Base-by-base conservation (phyloP, 148 eudicot genomes). In the Nepenthes mirabilis region DNA sequence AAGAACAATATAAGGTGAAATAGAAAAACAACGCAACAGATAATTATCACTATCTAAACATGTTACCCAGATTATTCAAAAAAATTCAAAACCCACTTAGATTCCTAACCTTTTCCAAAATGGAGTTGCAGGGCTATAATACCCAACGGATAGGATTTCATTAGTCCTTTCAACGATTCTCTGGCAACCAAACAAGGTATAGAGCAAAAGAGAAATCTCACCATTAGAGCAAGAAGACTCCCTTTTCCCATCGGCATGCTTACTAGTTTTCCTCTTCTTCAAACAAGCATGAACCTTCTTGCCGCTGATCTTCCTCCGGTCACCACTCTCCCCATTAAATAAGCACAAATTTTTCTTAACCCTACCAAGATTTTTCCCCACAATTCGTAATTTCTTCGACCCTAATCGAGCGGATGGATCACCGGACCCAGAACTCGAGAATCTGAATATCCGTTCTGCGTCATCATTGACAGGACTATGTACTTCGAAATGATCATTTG, bases 221-320 rank as follows among this genome's bases (percentile, higher is more conserved):
- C 95, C 95, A 74, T 84, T 82, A 58, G 87, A 74, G 63, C 74
- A 70, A 66, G 72, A 68, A 12, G 80, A 76, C n/a, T 74, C 78
- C 61, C 80, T 71, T 52, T 79, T 79, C 3, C 70, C 86, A 49
- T 64, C 34, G 6, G 68, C 70, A 67, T 47, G 36, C 61, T 65
- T 81, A 35, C 77, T 61, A 61, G 72, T 74, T 60, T 75, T 75
- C 59, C 95, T 83, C 84, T 76, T 87, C 74, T 81, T 87, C 64
- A 77, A 74, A 67, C 83, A 77, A 70, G 83, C 65, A 11, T 57
- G 56, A 14, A 82, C 67, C 64, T 65, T 80, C 68, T 69, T 83
- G 52, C 72, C 79, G 11, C 48, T 23, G 23, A 23, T 23, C 23
- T 23, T 23, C 52, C 52, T 11, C 64, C 64, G 79, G 74, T 69